phyloP scores from a whole-genome alignment of 495 filamentous ascomycete genomes.

The Pseudomonodictys pantanalensis region DNA sequence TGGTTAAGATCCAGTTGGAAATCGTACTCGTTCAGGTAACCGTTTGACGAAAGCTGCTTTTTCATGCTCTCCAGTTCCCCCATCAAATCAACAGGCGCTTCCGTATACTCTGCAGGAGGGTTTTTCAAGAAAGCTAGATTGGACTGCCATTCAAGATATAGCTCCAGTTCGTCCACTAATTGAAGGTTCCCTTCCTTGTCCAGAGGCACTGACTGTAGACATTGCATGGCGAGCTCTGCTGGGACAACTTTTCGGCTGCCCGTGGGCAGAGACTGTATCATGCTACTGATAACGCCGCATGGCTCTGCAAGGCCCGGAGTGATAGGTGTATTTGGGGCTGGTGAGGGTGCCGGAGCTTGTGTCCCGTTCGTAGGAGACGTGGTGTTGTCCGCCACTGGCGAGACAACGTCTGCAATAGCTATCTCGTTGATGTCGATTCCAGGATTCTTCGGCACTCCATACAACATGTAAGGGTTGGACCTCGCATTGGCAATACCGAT shows the following conservation, averaged over 20 bases:
- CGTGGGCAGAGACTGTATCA: constrained; percentile 4
- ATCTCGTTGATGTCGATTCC: constrained; percentile 7
- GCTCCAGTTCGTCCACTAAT: constrained; percentile 44
- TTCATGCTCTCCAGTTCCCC: constrained; percentile 42
- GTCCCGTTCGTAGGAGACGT: constrained; percentile 1
- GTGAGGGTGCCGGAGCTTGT: neutral
- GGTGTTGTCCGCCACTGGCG: constrained; percentile 30
- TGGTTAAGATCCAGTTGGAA: constrained; percentile 46
- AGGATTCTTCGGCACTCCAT: constrained; percentile 9
- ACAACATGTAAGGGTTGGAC: constrained; percentile 12
- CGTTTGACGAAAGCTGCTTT: constrained; percentile 39
- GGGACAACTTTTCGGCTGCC: constrained; percentile 37
- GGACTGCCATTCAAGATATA: constrained; percentile 51
- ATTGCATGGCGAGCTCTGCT: constrained; percentile 46
- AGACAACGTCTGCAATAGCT: neutral
- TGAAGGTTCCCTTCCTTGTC: constrained; percentile 43
- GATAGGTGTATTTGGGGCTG: constrained; percentile 5
- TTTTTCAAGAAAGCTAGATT: constrained; percentile 44
- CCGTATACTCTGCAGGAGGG: constrained; percentile 46
- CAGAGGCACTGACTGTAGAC: constrained; percentile 49
- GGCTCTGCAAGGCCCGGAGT: constrained; percentile 20
- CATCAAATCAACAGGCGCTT: constrained; percentile 47
- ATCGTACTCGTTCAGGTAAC: constrained; percentile 46
- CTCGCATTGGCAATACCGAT: constrained; percentile 1
- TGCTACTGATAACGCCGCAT: constrained; percentile 19